Conservation (phyloP, 371 early-diverging fungal genomes). For the Mortierella sp. region DNA sequence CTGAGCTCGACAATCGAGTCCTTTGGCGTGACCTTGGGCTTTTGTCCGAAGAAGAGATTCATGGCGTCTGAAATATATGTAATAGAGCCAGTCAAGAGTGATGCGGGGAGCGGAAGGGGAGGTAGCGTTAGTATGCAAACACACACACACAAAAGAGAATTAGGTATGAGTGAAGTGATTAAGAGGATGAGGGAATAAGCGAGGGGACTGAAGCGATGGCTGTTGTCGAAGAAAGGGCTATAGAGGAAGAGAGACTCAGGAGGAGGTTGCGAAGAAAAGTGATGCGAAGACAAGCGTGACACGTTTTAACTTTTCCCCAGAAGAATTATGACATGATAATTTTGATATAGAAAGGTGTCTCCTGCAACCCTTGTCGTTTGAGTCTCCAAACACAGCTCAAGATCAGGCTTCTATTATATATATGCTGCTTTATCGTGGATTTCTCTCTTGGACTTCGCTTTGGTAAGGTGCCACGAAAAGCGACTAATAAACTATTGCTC, state of each 20-base stretch:
- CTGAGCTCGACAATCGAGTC: slow-evolving; percentile 94
- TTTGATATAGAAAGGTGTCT: no score
- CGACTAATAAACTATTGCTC: no score
- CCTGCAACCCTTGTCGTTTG: no score
- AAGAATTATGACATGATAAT: background rate
- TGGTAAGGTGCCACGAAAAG: no score
- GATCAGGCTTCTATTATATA: no score
- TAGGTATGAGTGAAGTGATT: background rate
- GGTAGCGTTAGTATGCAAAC: background rate
- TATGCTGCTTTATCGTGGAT: no score
- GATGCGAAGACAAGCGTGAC: background rate
- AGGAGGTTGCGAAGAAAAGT: background rate
- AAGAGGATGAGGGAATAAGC: no score
- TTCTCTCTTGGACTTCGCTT: no score
- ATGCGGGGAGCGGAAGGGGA: background rate
- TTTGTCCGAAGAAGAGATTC: slow-evolving; percentile 89
- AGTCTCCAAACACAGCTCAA: no score
- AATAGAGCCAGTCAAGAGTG: no score
- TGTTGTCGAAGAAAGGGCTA: no score
- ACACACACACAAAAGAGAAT: background rate
- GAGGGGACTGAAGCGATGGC: no score
- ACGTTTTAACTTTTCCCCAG: background rate
- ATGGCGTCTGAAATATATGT: slow-evolving; percentile 59
- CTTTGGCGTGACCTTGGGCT: slow-evolving; percentile 88
- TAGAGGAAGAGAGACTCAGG: background rate